Base-by-base conservation (phyloP, 2,329 filamentous ascomycete genomes). In the Calonectria crousiana region DNA sequence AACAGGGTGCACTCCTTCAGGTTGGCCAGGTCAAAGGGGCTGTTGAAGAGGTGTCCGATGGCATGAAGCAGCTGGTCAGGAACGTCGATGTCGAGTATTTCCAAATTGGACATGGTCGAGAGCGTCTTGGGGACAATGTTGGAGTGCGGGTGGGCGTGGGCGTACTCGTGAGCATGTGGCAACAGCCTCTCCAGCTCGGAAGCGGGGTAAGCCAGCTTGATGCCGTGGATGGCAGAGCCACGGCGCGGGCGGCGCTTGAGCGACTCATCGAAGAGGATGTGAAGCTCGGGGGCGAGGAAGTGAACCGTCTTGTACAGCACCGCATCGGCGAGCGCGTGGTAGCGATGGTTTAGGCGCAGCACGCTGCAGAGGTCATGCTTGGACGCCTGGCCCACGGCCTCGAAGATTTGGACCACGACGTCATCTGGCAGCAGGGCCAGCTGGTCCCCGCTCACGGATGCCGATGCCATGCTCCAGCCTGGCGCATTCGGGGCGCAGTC, bases 101-200 rank as follows among this genome's bases (percentile, higher is more conserved):
- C 86, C 30, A 89, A 81, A 78, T 89, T 89, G 26, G 86, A 88
- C 88, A 89, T 89, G 66, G 85, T 85, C 5, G 86, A 86, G 41
- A 89, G 85, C 53, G 87, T 86, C 75, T 86, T 85, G 30, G 86
- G 87, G 32, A 89, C 82, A 67, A 82, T 84, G 76, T 89, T 87
- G 71, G 86, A 84, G 53, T 82, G 44, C 44, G 44, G 84, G 70
- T 80, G 73, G 30, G 83, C 80, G 36, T 72, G 41, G 18, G 41
- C 9, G 20, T 83, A 82, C 65, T 85, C 79, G 58, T 85, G 82
- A 6, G 79, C 82, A 69, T 87, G 81, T 49, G 85, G 83, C 58
- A 85, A 83, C 56, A 88, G 80, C n/a, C 85, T 83, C 41, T 84
- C 84, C 72, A 89, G 81, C 74, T 88, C 84, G 34, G 83, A 84